Base-by-base conservation (phyloP, 2,329 filamentous ascomycete species). In the Metarhizium brunneum region DNA sequence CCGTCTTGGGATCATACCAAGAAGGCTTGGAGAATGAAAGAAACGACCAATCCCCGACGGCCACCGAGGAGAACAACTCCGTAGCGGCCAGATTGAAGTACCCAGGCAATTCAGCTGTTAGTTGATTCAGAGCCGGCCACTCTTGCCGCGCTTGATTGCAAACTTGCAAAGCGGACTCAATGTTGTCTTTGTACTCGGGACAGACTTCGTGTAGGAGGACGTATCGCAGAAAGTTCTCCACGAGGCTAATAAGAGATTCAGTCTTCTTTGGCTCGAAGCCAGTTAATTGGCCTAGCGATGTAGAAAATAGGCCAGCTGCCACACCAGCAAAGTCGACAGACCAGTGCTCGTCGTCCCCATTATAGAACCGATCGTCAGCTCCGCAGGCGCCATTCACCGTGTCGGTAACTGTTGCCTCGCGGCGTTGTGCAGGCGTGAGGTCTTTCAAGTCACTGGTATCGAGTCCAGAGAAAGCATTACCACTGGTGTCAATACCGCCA, bases 181-280 rank as follows among this genome's bases (percentile, higher is more conserved):
- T 76, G 59, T 92, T 81, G 0, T 78, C 73, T 0, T 71, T 75
- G 65, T 92, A 88, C 68, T 97, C 94, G 0, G 88, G 86, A 64
- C 91, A 96, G 16, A 95, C 92, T 42, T 88, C 81, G 65, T 97
- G 92, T 58, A 87, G 82, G 10, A 92, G 76, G 0, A 97, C 76
- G 62, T 96, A 99, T 60, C 90, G 88, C 60, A 96, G 82, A 66
- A 97, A 97, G 66, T 94, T 95, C 57, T 83, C 82, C 45, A 96
- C 77, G 0, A 95, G 82, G 38, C 80, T 78, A 20, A 85, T 82
- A 3, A 83, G 84, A 3, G 55, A 54, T n/a, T 79, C 71, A 58
- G 91, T 77, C 13, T 78, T 70, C 0, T 72, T 66, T 16, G 71
- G 75, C 13, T 84, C 79, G 51, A 82, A 81, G 18, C 81, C 76